A percentile compares a stretch with the other conserved stretches of the same genome.
Conservation (phyloP, 495 filamentous ascomycete species). For the Penicillium angulare region DNA sequence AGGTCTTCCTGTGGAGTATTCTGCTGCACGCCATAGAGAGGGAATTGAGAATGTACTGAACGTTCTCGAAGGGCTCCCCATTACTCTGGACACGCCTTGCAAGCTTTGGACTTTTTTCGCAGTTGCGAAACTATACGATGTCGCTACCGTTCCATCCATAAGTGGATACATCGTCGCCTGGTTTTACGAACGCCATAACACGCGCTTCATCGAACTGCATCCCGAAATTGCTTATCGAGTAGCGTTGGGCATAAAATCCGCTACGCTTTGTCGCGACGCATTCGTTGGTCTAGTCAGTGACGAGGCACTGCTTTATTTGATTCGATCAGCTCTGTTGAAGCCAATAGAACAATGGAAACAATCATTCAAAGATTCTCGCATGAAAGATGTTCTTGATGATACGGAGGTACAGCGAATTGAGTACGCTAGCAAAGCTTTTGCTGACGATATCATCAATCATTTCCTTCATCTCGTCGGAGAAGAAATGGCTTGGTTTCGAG, state of each 20-base stretch:
- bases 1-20: conserved; percentile 51
- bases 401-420: conserved; percentile 47
- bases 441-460: conserved; percentile 29
- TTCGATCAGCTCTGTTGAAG: conserved; percentile 1
- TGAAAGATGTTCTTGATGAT: conserved; percentile 39
- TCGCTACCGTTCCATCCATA: conserved; percentile 36
- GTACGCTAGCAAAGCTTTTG: conserved; percentile 49
- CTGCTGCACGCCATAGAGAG: conserved; percentile 56
- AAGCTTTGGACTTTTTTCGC: conserved; percentile 63
- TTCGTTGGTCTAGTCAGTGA: conserved; percentile 50
- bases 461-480: conserved; percentile 35
- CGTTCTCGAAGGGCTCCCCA: conserved; percentile 46
- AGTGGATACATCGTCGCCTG: conserved; percentile 42
- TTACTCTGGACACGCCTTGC: conserved; percentile 61
- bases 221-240: conserved; percentile 48
- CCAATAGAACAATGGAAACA: conserved; percentile 18
- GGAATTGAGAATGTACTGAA: conserved; percentile 58
- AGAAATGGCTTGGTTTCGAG: conserved; percentile 44
- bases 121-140: conserved; percentile 56
- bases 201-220: conserved; percentile 44
- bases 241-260: conserved; percentile 40
- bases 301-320: conserved; percentile 39
- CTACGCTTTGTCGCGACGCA: conserved; percentile 39
- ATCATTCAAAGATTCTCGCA: conserved; percentile 17
- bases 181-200: conserved; percentile 45